Evolutionary conservation across 257 asterid genomes (phyloP).

Genomic region (Galeopsis tetrahit): DNA sequence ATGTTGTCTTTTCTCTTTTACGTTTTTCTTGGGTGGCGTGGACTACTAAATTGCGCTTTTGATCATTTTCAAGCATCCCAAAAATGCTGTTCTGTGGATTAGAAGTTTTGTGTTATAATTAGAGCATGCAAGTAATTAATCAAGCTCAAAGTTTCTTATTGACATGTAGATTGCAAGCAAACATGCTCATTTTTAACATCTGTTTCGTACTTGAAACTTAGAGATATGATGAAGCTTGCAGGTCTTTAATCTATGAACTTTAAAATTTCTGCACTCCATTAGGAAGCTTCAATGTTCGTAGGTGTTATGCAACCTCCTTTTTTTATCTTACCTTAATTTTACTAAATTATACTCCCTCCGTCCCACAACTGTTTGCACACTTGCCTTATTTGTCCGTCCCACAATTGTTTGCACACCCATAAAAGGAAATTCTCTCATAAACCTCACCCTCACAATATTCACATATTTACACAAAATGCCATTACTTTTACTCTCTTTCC

Average conservation of each 20-base stretch:
- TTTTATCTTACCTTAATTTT: neutral
- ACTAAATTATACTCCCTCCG: neutral
- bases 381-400: too few relatives aligned
- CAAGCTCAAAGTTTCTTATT: constrained; percentile 14
- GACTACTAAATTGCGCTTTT: constrained; percentile 20
- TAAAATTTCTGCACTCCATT: neutral
- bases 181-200: constrained; percentile 4
- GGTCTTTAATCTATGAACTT: constrained; percentile 6
- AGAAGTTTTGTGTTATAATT: neutral
- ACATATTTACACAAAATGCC: too few relatives aligned
- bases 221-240: constrained; percentile 7
- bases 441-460: too few relatives aligned
- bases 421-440: too few relatives aligned
- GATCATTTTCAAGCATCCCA: constrained; percentile 24
- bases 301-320: neutral
- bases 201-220: constrained; percentile 11
- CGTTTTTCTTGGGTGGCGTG: constrained; percentile 27
- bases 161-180: constrained; percentile 9
- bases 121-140: constrained; percentile 15
- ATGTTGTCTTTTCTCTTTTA: constrained; percentile 26
- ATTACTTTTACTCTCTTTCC: too few relatives aligned
- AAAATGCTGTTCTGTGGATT: constrained; percentile 7
- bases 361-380: too few relatives aligned
- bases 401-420: too few relatives aligned
- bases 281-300: neutral